Conservation (phyloP, 1,139 yeast genomes). For the Citeromyces hawaiiensis region DNA sequence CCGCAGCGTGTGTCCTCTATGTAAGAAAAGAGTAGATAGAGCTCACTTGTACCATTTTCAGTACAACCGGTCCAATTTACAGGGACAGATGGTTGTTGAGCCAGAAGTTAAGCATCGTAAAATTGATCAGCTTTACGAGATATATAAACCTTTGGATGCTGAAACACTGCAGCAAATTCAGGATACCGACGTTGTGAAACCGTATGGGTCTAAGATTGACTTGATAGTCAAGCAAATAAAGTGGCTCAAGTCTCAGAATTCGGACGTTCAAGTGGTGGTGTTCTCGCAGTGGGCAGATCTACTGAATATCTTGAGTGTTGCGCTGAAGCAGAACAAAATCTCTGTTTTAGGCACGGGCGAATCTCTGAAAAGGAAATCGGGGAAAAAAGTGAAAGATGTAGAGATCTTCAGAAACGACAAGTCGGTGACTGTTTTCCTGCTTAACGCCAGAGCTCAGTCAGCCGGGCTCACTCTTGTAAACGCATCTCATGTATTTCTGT, state of each 20-base stretch:
- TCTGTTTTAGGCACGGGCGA: slow-evolving; percentile 30
- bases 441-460: slow-evolving; percentile 79
- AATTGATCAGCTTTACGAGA: slow-evolving; percentile 21
- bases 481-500: slow-evolving; percentile 79
- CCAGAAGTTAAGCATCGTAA: slow-evolving; percentile 3
- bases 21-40: slow-evolving; percentile 35
- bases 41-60: slow-evolving; percentile 49
- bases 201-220: slow-evolving; percentile 76
- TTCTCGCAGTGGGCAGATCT: slow-evolving; percentile 85
- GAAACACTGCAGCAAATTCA: slow-evolving; percentile 30
- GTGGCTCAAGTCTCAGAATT: slow-evolving; percentile 44
- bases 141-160: slow-evolving; percentile 35
- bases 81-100: slow-evolving; percentile 21
- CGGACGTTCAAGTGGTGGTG: slow-evolving; percentile 63
- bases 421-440: slow-evolving; percentile 63
- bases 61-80: slow-evolving; percentile 26
- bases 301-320: slow-evolving; percentile 51
- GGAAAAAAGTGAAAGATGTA: slow-evolving; percentile 26
- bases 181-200: slow-evolving; percentile 18
- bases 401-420: slow-evolving; percentile 54
- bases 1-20: slow-evolving; percentile 58
- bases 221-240: slow-evolving; percentile 62
- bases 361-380: slow-evolving; percentile 11
- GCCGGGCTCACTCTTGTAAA: slow-evolving; percentile 83
- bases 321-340: slow-evolving; percentile 48